phyloP scores from a whole-genome alignment of 2,329 filamentous ascomycete genomes.

The Apiospora arundinis region DNA sequence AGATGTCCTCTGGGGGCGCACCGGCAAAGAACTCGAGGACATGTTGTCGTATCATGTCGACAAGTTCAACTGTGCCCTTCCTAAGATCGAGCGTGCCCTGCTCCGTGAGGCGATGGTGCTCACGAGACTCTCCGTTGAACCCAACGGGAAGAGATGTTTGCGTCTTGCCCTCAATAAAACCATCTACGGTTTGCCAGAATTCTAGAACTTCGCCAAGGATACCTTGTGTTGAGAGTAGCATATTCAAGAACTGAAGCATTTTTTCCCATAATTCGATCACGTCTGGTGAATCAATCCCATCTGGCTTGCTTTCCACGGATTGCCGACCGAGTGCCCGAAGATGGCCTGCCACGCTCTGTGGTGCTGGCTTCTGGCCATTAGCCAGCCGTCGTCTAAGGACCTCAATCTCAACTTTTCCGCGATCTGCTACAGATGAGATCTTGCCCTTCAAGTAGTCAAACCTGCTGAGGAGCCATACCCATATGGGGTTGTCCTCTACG shows the following conservation, averaged over 20 bases:
- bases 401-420: conserved; percentile 91
- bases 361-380: conserved; percentile 72
- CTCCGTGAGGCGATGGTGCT: conserved; percentile 79
- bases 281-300: conserved; percentile 77
- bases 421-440: conserved; percentile 79
- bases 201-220: conserved; percentile 88
- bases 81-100: conserved; percentile 75
- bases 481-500: conserved; percentile 94
- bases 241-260: conserved; percentile 74
- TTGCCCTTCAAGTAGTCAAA: conserved; percentile 90
- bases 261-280: conserved; percentile 94
- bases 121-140: conserved; percentile 79
- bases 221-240: conserved; percentile 78
- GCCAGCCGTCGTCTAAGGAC: conserved; percentile 84
- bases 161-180: conserved; percentile 86
- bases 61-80: conserved; percentile 80
- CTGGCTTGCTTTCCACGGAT: conserved; percentile 63
- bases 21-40: conserved; percentile 85
- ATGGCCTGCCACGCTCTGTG: conserved; percentile 74
- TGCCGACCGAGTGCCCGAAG: conserved; percentile 76
- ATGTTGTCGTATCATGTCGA: conserved; percentile 81
- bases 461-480: conserved; percentile 90
- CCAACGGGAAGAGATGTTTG: conserved; percentile 81
- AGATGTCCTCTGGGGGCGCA: conserved; percentile 89
- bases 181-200: conserved; percentile 91